These are phyloP conservation scores for Paratinospora sagittata DNA, from an alignment of 164 flowering plant genomes.

Conservation along the genomic window DNA sequence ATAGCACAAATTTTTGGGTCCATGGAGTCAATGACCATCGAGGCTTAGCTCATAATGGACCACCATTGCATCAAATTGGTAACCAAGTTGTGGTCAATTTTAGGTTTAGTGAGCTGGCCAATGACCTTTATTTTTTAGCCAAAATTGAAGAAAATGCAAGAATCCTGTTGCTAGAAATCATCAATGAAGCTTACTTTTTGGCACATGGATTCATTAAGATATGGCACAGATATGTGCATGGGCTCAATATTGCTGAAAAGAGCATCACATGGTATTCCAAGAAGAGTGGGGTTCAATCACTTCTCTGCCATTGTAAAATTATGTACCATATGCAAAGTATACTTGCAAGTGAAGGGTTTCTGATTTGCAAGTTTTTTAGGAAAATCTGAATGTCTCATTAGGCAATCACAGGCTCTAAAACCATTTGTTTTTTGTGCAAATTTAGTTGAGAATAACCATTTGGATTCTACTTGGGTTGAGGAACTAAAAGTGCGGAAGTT, in stretches of 20 bases:
- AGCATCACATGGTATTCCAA: background rate
- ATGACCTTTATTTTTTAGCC: background rate
- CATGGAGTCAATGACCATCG: background rate
- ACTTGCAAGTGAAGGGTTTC: background rate
- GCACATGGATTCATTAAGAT: conserved; percentile 3
- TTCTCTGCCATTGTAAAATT: background rate
- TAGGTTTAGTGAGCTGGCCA: background rate
- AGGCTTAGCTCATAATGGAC: background rate
- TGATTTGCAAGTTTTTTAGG: background rate
- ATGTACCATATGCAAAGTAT: background rate
- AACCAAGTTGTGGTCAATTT: background rate
- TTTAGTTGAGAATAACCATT: background rate
- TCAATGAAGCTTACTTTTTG: background rate
- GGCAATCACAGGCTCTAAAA: background rate
- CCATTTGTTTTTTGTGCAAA: background rate
- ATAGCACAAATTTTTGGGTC: background rate
- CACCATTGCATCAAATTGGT: background rate
- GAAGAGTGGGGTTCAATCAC: background rate
- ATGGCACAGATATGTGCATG: background rate
- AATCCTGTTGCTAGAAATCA: background rate
- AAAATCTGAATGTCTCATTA: background rate
- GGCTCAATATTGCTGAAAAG: background rate
- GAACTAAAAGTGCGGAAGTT: too few relatives aligned
- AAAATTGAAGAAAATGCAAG: background rate
- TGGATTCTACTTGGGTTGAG: too few relatives aligned